Conservation (phyloP, 768 basidiomycete species). For the Mrakia gelida region DNA sequence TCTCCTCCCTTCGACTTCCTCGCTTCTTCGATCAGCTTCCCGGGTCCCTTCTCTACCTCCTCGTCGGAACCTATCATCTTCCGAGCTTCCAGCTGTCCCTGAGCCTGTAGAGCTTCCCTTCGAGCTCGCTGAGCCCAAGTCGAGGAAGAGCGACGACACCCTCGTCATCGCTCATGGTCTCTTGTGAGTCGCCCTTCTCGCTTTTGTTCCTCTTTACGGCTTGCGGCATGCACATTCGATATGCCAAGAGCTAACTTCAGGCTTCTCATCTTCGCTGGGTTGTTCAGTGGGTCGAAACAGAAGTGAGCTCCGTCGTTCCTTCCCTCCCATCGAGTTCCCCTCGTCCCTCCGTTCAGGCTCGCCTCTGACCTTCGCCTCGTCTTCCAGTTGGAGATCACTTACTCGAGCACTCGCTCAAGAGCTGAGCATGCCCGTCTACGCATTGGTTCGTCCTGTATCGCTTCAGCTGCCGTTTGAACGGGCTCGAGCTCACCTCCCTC, state of each 20-base stretch:
- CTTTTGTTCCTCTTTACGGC: too few relatives aligned
- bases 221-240: not conserved
- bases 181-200: constrained; percentile 6
- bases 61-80: not conserved
- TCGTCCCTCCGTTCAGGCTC: not conserved
- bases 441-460: constrained; percentile 52
- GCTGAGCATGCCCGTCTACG: constrained; percentile 64
- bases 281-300: constrained; percentile 70
- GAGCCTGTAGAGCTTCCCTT: constrained; percentile 26
- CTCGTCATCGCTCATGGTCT: constrained; percentile 31
- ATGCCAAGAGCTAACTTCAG: not conserved
- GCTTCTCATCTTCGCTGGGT: too few relatives aligned
- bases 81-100: constrained; percentile 12
- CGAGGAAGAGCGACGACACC: constrained; percentile 9
- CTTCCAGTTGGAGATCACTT: constrained; percentile 63
- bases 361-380: not conserved
- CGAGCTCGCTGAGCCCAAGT: constrained; percentile 17
- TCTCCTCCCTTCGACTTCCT: not conserved
- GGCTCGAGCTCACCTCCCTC: not conserved
- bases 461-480: not conserved
- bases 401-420: constrained; percentile 68
- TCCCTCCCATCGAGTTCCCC: not conserved
- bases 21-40: not conserved
- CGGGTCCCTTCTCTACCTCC: not conserved
- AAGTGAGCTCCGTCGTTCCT: constrained; percentile 47